Conservation (phyloP, 768 basidiomycete genomes). For the Termitomyces eurrhizus region DNA sequence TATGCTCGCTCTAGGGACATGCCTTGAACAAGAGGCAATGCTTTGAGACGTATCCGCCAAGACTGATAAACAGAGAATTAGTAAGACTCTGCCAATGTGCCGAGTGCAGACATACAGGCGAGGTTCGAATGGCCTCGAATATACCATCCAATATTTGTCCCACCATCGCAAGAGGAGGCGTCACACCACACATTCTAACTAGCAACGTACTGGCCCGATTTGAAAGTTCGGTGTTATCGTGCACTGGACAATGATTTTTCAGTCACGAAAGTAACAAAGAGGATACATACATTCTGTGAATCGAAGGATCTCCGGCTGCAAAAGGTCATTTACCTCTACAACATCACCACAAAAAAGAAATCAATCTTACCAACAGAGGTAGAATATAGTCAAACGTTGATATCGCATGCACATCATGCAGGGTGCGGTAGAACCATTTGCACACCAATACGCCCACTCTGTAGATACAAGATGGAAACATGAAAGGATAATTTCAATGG, state of each 20-base stretch:
- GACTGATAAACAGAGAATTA: conserved; percentile 42
- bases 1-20: conserved; percentile 7
- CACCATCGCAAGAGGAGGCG: conserved; percentile 67
- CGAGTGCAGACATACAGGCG: conserved; percentile 47
- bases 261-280: neutral
- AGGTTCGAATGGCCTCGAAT: conserved; percentile 72
- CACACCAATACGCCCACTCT: conserved; percentile 67
- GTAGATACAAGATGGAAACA: neutral
- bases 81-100: neutral
- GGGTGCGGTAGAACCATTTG: conserved; percentile 71
- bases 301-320: conserved; percentile 68
- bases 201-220: conserved; percentile 64
- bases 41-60: conserved; percentile 85
- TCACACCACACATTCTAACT: conserved; percentile 83
- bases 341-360: neutral
- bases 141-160: conserved; percentile 66
- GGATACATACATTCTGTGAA: conserved; percentile 59
- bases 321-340: neutral
- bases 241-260: conserved; percentile 37
- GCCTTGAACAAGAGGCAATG: conserved; percentile 82
- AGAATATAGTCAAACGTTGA: conserved; percentile 79
- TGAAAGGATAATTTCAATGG: neutral
- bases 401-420: conserved; percentile 76
- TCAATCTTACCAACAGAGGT: conserved; percentile 62
- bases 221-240: conserved; percentile 71